phyloP scores from a whole-genome alignment of 176 grass and related monocot species.

The Triticum urartu region DNA sequence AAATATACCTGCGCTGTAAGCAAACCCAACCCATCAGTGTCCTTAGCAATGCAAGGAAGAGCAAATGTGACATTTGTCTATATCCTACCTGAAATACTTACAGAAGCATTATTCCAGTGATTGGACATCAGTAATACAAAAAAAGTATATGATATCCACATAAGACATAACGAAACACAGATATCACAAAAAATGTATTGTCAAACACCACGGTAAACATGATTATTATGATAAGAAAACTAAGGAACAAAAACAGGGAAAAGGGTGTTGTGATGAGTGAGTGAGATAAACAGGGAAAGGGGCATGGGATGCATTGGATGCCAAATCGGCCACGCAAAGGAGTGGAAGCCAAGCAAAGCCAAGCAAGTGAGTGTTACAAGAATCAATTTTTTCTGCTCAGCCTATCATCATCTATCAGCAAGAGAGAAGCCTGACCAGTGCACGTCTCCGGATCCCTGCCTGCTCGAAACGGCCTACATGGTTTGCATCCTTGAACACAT shows the following conservation, averaged over 20 bases:
- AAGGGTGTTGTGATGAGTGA: neutral
- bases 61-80: neutral
- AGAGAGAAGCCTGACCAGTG: conserved; percentile 31
- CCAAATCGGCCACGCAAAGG: conserved; percentile 54
- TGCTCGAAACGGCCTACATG: conserved; percentile 16
- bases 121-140: no score
- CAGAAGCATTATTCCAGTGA: no score
- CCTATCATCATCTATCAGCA: neutral
- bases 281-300: neutral
- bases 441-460: conserved; percentile 27
- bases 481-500: conserved; percentile 32
- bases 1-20: no score
- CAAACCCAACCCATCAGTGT: neutral
- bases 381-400: conserved; percentile 53
- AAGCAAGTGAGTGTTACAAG: conserved; percentile 9
- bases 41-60: neutral
- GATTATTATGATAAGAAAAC: neutral
- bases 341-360: neutral
- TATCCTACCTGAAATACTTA: neutral
- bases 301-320: neutral
- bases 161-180: no score
- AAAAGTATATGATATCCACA: no score
- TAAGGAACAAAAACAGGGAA: neutral
- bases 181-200: no score
- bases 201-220: no score